Evolutionary conservation across 768 basidiomycete genomes (phyloP).

Genomic region (Lentinula lateritia): DNA sequence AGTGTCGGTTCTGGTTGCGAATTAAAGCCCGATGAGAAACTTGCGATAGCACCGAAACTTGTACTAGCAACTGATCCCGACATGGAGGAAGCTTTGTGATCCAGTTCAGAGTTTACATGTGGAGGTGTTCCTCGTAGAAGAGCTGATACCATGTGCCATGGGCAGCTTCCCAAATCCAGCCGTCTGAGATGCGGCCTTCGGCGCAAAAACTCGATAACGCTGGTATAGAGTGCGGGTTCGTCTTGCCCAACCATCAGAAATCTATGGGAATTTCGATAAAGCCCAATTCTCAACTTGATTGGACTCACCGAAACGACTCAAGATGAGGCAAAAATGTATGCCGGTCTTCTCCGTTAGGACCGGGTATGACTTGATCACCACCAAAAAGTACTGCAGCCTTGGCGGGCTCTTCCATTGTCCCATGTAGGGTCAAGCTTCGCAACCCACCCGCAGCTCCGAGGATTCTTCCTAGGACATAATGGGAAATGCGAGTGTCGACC

Average conservation of each 20-base stretch:
- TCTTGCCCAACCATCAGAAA: slow-evolving; percentile 62
- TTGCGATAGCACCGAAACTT: slow-evolving; percentile 4
- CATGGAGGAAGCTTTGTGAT: not conserved
- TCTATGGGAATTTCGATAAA: not conserved
- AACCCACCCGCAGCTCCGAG: slow-evolving; percentile 52
- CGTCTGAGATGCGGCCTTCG: slow-evolving; percentile 42
- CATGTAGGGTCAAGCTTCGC: slow-evolving; percentile 59
- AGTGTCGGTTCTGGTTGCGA: not conserved
- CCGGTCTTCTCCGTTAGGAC: slow-evolving; percentile 25
- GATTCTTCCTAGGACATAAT: slow-evolving; percentile 57
- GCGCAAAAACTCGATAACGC: slow-evolving; percentile 50
- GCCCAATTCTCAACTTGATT: not conserved
- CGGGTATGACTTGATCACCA: slow-evolving; percentile 50
- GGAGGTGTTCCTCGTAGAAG: not conserved
- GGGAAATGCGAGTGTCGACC: slow-evolving; percentile 64
- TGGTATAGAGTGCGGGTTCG: slow-evolving; percentile 43
- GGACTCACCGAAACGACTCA: slow-evolving; percentile 41
- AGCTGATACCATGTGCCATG: slow-evolving; percentile 47
- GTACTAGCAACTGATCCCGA: not conserved
- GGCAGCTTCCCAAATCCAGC: slow-evolving; percentile 60
- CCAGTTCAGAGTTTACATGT: not conserved
- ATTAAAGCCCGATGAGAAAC: not conserved
- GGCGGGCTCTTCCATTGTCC: slow-evolving; percentile 54
- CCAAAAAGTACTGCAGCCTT: slow-evolving; percentile 56
- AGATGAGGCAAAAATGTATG: slow-evolving; percentile 63